Evolutionary conservation across 148 eudicot genomes (phyloP), one percentile per base, ranked within the genome.

Genomic region (Rhododendron vialii): DNA sequence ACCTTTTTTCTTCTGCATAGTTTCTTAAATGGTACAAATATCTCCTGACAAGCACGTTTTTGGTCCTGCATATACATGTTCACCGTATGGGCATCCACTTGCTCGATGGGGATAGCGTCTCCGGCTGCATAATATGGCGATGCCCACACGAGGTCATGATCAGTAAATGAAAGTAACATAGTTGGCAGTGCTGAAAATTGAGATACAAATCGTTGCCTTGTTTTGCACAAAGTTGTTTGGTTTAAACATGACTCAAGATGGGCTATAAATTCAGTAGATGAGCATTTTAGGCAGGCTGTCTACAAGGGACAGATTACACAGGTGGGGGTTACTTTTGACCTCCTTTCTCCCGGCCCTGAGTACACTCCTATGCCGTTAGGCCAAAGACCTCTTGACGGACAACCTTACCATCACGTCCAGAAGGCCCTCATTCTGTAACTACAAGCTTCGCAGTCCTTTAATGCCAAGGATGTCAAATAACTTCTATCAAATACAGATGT

Each of bases 21-120:
- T 83, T 81, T 90, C 87, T 87, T 95, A 80, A 91, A 93, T 53
- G 92, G 94, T 26, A 82, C 20, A 84, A 95, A 91, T 17, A 89
- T 85, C 82, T 92, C 92, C 81, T 89, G 89, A 78, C 85, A 83
- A 87, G 91, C 91, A 80, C 78, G 63, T 90, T 77, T 91, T 78
- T 87, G 87, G 76, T 95, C 98, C 48, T 89, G 74, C 87, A 89
- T 82, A 85, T 94, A 95, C 90, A 88, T 88, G 30, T 89, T 82
- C 53, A 88, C 95, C 61, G 90, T 89, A 84, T 59, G 89, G 36
- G 90, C 81, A 76, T 94, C 93, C 81, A 95, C 88, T 74, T 94
- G 91, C 83, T 89, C 89, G 36, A 95, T 77, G 13, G 95, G 88
- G 61, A 91, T 91, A 51, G 87, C 88, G 30, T 87, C 85, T 88